A percentile compares a stretch with the other conserved stretches of the same genome.
Conservation (phyloP, 352 stramenopile species). For the Globisporangium paddicum region DNA sequence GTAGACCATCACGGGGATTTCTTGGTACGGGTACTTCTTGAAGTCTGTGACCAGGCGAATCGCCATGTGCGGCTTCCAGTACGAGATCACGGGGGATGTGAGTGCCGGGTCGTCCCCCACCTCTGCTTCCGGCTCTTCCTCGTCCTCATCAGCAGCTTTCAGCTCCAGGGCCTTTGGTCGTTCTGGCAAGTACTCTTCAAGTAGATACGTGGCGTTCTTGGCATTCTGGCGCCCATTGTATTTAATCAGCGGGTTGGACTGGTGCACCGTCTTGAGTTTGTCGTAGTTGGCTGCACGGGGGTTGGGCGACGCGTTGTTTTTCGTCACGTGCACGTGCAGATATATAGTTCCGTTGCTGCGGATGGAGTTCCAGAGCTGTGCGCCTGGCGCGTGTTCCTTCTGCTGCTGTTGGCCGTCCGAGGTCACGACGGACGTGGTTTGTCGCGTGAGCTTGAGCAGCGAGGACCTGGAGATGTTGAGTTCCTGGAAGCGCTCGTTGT, state of each 20-base stretch:
- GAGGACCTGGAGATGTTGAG: too few species aligned
- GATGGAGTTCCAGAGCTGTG: too few species aligned
- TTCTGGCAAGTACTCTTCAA: slow-evolving; percentile 24
- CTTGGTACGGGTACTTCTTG: slow-evolving; percentile 63
- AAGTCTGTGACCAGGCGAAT: slow-evolving; percentile 75
- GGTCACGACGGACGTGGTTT: too few species aligned
- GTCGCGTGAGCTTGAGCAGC: too few species aligned
- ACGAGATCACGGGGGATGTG: slow-evolving; percentile 39
- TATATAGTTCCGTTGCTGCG: too few species aligned
- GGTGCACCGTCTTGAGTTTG: too few species aligned
- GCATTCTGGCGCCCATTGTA: slow-evolving; percentile 51
- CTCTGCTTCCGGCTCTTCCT: slow-evolving; percentile 4
- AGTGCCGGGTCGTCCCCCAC: slow-evolving; percentile 22
- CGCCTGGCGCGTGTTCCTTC: too few species aligned
- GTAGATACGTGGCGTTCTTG: slow-evolving; percentile 58
- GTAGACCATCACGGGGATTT: slow-evolving; percentile 66
- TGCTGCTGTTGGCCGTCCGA: too few species aligned
- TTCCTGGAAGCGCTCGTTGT: too few species aligned
- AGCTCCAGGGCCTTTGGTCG: slow-evolving; percentile 6
- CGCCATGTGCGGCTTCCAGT: slow-evolving; percentile 74
- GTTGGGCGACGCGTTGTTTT: too few species aligned
- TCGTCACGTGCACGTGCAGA: too few species aligned
- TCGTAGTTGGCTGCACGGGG: too few species aligned
- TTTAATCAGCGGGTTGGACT: slow-evolving; percentile 55
- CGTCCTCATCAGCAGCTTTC: neutral